Evolutionary conservation across 2,329 filamentous ascomycete species (phyloP), one percentile per base, ranked within the genome.

Genomic region (Nigrospora osmanthi): DNA sequence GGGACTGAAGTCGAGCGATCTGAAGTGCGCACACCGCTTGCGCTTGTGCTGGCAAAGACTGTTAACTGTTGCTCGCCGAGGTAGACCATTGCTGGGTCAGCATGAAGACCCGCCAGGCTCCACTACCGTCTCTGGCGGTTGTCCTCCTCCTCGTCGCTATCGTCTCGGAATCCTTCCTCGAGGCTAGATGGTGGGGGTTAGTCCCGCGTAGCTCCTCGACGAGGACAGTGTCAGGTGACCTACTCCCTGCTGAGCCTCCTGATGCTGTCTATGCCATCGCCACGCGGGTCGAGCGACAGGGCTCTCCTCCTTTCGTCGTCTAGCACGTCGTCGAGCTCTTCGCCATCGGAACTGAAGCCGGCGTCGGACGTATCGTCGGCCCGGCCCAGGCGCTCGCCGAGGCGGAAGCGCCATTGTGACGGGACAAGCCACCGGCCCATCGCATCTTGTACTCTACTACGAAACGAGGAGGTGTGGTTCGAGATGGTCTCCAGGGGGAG

Each of bases 211-310:
- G 47, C 45, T 33, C 46, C 23, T 31, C 37, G 12, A 17, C 30
- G 13, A 38, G 28, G n/a, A 31, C n/a, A 32, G 10, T 34, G 17
- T n/a, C 17, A 11, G 34, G 34, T 23, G 32, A 69, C 75, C 61
- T 64, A 80, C 69, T 95, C 89, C 65, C 88, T 73, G 61, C 87
- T 91, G 49, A 95, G 57, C 50, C 89, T 73, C 53, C 78, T 70
- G 37, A 73, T 67, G 40, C 71, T 73, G 49, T 80, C 76, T 38
- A 65, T 63, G 39, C 59, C 55, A 44, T 59, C 54, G 63, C 63
- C 40, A 50, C 63, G 62, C 11, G 49, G 54, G 47, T 59, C 58
- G 31, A 65, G 59, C 49, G 66, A 67, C 23, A 72, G 59, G 40
- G 65, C 66, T 48, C 68, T 62, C 57, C 67, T 58, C 40, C 65